Evolutionary conservation across 2,329 filamentous ascomycete species (phyloP), one percentile per base, ranked within the genome.

Genomic region (Curvularia lunata): DNA sequence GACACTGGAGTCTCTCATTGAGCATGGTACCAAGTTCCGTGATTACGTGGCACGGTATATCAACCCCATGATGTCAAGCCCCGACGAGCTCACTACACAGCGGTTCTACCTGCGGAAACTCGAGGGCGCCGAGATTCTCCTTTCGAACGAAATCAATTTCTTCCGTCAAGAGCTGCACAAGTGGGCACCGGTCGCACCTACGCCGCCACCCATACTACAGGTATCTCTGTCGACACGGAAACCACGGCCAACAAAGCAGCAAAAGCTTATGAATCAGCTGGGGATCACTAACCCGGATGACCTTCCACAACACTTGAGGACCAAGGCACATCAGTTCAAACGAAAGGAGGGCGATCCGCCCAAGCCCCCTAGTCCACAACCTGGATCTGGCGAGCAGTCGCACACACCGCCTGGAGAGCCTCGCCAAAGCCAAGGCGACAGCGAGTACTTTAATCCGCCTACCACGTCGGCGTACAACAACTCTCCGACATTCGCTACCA

Each of bases 51-150:
- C 87, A 12, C 84, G 86, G 4, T 93, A 91, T 73, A 93, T 93
- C 75, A 95, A 92, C 70, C 89, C 91, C 1, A 81, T 92, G 21
- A 86, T 92, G 73, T 89, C 89, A 0, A 96, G 91, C 0, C 87
- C 90, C 10, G 91, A 94, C 41, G 94, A 98, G 74, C 88, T 92
- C 8, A 91, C 92, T 53, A 93, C 91, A 0, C 90, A 97, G 76
- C 87, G 96, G 5, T 99, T 99, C 77, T 98, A 97, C 69, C 82
- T 99, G 40, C 91, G 95, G 56, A 99, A 99, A 79, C 92, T 99
- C 52, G 95, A 99, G 78, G 95, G 95, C 2, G 93, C 95, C 1
- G 95, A 99, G 74, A 93, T 99, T 50, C 84, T 99, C 3, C 83
- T 99, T 2, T 86, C 93, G 0, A 90, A 89, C 56, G 95, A 99